Evolutionary conservation across 306 rosid genomes (phyloP).

Genomic region (Vigna unguiculata): DNA sequence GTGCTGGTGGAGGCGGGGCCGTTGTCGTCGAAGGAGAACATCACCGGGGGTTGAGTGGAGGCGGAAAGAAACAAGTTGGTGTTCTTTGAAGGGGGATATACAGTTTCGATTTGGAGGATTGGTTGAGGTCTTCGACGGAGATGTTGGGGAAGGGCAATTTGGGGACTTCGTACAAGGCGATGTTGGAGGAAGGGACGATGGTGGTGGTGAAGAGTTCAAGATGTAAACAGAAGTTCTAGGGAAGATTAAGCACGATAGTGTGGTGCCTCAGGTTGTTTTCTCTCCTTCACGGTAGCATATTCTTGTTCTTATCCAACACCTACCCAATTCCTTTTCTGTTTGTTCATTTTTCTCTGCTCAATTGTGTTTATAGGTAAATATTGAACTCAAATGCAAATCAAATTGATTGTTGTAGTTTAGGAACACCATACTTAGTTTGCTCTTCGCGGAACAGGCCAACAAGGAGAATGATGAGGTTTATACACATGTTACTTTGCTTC

Average conservation of each 20-base stretch:
- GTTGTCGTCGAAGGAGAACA: conserved; percentile 93
- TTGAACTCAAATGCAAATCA: background rate
- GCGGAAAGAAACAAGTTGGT: conserved; percentile 91
- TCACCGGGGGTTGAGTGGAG: conserved; percentile 82
- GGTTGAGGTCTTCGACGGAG: conserved; percentile 95
- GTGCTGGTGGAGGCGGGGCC: conserved; percentile 76
- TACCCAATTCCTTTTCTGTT: background rate
- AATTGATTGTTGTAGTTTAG: background rate
- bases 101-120: conserved; percentile 93
- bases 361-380: background rate
- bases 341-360: background rate
- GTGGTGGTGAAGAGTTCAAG: conserved; percentile 96
- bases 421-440: background rate
- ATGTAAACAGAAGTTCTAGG: conserved; percentile 81
- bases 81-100: conserved; percentile 82
- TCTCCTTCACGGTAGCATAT: conserved; percentile 83
- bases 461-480: conserved; percentile 99
- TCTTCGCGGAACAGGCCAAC: conserved; percentile 73
- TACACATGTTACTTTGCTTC: conserved; percentile 86
- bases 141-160: conserved; percentile 93
- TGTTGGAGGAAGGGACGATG: conserved; percentile 92
- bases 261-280: conserved; percentile 93
- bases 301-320: background rate
- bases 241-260: conserved; percentile 83
- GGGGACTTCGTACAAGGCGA: conserved; percentile 97